Evolutionary conservation across 2,329 filamentous ascomycete species (phyloP).

Genomic region (Leptographium radiaticola): DNA sequence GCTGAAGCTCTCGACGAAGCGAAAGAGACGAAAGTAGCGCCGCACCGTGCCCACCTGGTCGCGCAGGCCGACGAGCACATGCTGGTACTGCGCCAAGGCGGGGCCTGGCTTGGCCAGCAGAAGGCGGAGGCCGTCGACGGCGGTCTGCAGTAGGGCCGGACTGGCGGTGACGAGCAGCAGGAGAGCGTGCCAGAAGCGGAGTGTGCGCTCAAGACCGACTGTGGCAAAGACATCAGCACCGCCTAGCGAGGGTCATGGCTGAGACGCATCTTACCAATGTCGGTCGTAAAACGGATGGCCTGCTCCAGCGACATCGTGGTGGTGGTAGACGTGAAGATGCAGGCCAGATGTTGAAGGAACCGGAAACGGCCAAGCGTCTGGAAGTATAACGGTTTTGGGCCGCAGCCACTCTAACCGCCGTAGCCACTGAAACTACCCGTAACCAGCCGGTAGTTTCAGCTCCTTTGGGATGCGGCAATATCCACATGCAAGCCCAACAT

Average conservation of each 20-base stretch:
- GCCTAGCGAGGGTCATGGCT: not conserved
- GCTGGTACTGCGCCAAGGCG: constrained; percentile 11
- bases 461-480: too few relatives aligned
- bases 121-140: constrained; percentile 7
- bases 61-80: constrained; percentile 20
- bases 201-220: constrained; percentile 48
- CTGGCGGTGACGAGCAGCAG: constrained; percentile 34
- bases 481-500: too few relatives aligned
- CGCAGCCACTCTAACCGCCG: too few relatives aligned
- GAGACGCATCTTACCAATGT: constrained; percentile 25
- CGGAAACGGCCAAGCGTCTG: too few relatives aligned
- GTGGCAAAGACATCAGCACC: not conserved
- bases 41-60: constrained; percentile 34
- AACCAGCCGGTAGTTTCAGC: too few relatives aligned
- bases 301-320: constrained; percentile 16
- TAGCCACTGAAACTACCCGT: too few relatives aligned
- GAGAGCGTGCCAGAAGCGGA: constrained; percentile 43
- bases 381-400: too few relatives aligned
- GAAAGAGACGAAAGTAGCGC: constrained; percentile 55
- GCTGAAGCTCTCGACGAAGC: constrained; percentile 49
- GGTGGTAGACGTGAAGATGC: too few relatives aligned
- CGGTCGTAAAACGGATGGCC: constrained; percentile 31
- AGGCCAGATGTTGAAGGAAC: too few relatives aligned
- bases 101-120: not conserved
- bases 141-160: constrained; percentile 24